Evolutionary conservation across 31 red algal species (phyloP).

Genomic region (Endocladia muricata): DNA sequence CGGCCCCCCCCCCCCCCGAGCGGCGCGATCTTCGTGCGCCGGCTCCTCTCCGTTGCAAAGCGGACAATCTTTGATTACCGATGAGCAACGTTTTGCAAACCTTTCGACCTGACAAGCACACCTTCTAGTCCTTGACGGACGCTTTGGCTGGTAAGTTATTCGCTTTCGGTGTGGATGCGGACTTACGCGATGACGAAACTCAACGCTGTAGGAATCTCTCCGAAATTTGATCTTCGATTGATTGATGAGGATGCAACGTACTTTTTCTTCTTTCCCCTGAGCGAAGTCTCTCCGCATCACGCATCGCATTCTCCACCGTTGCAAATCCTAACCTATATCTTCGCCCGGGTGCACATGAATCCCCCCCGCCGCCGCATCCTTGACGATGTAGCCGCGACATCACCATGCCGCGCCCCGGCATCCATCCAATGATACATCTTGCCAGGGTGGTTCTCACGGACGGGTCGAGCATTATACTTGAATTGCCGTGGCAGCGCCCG

Average conservation of each 20-base stretch:
- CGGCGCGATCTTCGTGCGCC: no score
- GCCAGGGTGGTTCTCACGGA: slow-evolving; percentile 57
- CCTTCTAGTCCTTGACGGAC: no score
- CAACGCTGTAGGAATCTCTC: slow-evolving; percentile 78
- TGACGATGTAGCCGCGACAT: background rate
- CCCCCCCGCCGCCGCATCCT: background rate
- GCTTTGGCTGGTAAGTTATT: no score
- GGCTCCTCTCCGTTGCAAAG: no score
- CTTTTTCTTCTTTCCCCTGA: slow-evolving; percentile 72
- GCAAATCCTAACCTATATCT: background rate
- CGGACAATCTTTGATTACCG: no score
- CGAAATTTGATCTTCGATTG: slow-evolving; percentile 34
- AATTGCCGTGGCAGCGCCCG: slow-evolving; percentile 42
- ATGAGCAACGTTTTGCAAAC: no score
- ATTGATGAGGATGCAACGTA: slow-evolving; percentile 28
- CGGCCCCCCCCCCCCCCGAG: no score
- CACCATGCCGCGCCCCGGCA: slow-evolving; percentile 36
- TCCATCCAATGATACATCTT: slow-evolving; percentile 57
- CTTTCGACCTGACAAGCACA: no score
- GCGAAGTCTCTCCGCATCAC: no score
- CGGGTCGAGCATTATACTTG: slow-evolving; percentile 36
- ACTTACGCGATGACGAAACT: slow-evolving; percentile 53
- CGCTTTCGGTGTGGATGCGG: no score
- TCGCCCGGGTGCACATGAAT: no score
- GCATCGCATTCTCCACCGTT: no score